These are phyloP conservation scores for Rhododendron molle DNA, from an alignment of 148 eudicot species.

Conservation along the genomic window DNA sequence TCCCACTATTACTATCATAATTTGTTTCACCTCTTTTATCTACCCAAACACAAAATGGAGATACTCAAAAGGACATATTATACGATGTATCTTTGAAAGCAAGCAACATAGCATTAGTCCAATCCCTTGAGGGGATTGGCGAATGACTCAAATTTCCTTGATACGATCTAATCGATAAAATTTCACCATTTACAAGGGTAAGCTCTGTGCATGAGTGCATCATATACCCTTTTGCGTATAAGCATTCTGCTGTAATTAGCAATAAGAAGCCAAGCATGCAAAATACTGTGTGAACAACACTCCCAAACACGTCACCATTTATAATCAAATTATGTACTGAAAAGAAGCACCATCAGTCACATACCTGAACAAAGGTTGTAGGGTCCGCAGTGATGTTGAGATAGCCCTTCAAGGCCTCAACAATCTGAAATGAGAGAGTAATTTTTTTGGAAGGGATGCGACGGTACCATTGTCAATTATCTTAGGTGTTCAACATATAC, in stretches of 20 bases:
- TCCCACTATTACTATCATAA: background rate
- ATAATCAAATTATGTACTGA: background rate
- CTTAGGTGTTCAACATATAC: background rate
- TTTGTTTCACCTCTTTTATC: background rate
- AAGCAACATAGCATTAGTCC: background rate
- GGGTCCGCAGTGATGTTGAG: slow-evolving; percentile 50
- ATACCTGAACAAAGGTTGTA: slow-evolving; percentile 63
- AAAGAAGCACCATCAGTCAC: background rate
- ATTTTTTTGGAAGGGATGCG: background rate
- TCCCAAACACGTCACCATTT: background rate
- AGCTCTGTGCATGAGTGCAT: background rate
- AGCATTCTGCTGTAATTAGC: background rate
- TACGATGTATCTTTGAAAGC: background rate
- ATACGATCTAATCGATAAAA: background rate
- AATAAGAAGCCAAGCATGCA: background rate
- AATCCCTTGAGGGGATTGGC: background rate
- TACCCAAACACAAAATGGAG: background rate
- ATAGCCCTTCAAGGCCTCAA: slow-evolving; percentile 39
- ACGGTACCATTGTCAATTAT: background rate
- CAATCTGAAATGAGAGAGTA: slow-evolving; percentile 39
- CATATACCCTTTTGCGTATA: background rate
- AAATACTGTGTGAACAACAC: background rate
- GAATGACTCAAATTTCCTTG: background rate
- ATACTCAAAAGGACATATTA: background rate
- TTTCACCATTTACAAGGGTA: background rate